Base-by-base conservation (phyloP, 192 early-diverging fungal species). In the Mycoemilia scoparia region DNA sequence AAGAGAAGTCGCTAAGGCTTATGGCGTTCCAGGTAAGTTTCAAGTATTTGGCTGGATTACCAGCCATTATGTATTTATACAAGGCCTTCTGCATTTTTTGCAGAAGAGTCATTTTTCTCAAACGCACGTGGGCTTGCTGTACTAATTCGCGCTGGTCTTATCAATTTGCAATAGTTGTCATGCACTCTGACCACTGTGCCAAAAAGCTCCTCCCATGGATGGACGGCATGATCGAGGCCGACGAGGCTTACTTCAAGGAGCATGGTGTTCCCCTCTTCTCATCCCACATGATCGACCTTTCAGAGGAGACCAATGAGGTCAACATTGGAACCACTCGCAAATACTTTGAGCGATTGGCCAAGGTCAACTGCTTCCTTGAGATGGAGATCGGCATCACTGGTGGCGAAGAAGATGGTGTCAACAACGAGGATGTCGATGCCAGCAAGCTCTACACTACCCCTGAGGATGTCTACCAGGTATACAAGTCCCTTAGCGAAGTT, bases 311-410 rank as follows among this genome's bases (percentile, higher is more conserved):
- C 55, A 88, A 87, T 73, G 80, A 82, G 43, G 79, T 88, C 53
- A 95, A 95, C 74, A 91, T 95, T 38, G 69, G 69, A 34, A 85
- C 61, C 38, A 89, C 82, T 57, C 64, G 76, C 50, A 71, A 83
- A 67, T 95, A 95, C 69, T 66, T 95, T 49, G 61, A 82, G 65
- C 82, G 87, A 45, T 87, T 91, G 78, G 75, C 79, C 16, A 64
- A 71, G 23, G 84, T 92, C 46, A 75, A 82, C 54, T 73, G 73
- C 43, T 70, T 84, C 39, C 73, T 95, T 40, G 90, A 95, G 70
- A 95, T 95, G 84, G 90, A 95, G 70, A 91, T 95, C 34, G 90
- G 90, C 64, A 87, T 93, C 57, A 91, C 87, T 19, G 89, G 90
- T 60, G 90, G 90, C 47, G 90, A 95, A 68, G 90, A 95, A 63